Conservation (phyloP, 2,329 filamentous ascomycete genomes). For the Curvularia eragrostidis region DNA sequence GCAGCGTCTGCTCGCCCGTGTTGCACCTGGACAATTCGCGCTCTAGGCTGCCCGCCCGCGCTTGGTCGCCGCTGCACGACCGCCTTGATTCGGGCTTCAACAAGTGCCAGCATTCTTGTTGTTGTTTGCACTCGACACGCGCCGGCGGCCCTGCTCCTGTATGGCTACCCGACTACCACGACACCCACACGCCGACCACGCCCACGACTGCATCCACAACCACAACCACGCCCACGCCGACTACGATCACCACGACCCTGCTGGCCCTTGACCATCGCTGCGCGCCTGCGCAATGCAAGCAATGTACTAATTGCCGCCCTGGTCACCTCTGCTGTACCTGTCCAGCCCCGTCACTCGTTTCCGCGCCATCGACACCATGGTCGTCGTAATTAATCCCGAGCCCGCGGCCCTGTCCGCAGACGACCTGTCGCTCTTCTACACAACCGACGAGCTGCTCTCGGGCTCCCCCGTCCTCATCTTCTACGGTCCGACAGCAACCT, state of each 20-base stretch:
- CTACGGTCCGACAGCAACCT: conserved; percentile 87
- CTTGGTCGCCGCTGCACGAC: conserved; percentile 34
- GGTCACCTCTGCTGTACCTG: conserved; percentile 13
- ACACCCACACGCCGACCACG: conserved; percentile 7
- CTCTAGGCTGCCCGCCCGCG: conserved; percentile 32
- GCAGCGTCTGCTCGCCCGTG: conserved; percentile 31
- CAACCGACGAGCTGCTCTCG: conserved; percentile 82
- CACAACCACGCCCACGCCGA: conserved; percentile 9
- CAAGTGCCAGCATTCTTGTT: conserved; percentile 6
- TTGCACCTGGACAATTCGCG: conserved; percentile 34
- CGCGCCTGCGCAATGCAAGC: conserved; percentile 32
- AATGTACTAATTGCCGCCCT: conserved; percentile 16
- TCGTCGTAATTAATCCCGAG: conserved; percentile 77
- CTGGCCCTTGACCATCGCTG: conserved; percentile 17
- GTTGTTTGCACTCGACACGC: conserved; percentile 14
- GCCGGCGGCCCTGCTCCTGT: conserved; percentile 14
- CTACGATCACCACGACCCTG: conserved; percentile 10
- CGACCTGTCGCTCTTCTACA: conserved; percentile 85
- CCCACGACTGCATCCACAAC: conserved; percentile 6
- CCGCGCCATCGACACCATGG: conserved; percentile 63
- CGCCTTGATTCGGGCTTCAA: conserved; percentile 25
- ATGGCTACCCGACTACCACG: conserved; percentile 14
- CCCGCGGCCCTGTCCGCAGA: conserved; percentile 78
- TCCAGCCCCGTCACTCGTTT: conserved; percentile 42
- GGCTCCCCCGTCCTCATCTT: conserved; percentile 86